phyloP scores from a whole-genome alignment of 148 eudicot genomes.

The Talinum fruticosum region DNA sequence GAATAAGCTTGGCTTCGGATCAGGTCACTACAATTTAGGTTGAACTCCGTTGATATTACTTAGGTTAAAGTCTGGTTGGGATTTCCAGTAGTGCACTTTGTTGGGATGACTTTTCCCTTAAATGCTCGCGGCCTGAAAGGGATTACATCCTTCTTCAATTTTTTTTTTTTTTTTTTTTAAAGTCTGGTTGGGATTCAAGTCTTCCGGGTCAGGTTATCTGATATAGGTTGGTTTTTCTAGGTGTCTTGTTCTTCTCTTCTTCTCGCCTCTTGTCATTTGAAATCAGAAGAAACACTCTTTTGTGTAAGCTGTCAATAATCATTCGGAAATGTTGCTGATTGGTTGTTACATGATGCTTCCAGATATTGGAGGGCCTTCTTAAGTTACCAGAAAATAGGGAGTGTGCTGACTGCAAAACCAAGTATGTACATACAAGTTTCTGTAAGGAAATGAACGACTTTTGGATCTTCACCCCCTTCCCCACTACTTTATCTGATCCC shows the following conservation, averaged over 20 bases:
- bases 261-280: background rate
- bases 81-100: too few species aligned
- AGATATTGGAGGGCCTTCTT: conserved; percentile 72
- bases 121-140: too few species aligned
- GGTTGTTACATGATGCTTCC: conserved; percentile 20
- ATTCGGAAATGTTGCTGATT: background rate
- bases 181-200: background rate
- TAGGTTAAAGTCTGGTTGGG: background rate
- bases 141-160: too few species aligned
- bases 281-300: background rate
- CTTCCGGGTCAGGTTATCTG: background rate
- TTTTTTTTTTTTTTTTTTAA: too few species aligned
- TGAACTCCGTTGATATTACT: background rate
- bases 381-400: conserved; percentile 70
- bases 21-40: background rate
- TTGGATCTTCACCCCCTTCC: too few species aligned
- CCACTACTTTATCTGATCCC: background rate
- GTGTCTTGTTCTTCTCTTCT: background rate
- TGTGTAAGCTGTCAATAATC: background rate
- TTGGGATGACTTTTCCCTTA: too few species aligned
- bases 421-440: conserved; percentile 32
- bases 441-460: background rate
- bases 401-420: conserved; percentile 82
- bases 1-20: background rate
- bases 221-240: background rate